Base-by-base conservation (phyloP, 495 filamentous ascomycete species). In the Aspergillus bridgeri region DNA sequence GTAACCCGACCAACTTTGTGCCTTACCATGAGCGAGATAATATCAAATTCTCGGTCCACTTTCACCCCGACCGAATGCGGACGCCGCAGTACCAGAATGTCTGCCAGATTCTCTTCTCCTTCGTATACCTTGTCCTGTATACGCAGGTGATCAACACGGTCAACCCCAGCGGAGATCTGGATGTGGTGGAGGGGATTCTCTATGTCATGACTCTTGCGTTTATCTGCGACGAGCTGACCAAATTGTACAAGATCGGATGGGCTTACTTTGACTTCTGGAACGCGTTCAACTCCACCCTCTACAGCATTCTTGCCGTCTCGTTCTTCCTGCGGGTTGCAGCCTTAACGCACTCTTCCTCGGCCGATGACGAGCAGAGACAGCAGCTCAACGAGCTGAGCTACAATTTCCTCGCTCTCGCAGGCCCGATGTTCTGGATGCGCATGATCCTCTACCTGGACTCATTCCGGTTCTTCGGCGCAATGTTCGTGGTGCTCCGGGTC, bases 371-470 rank as follows among this genome's bases (percentile, higher is more conserved):
- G 17, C 60, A 79, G 33, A 82, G 92, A n/a, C 69, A 75, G 29
- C 69, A 81, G 25, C 89, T 85, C 73, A 96, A 96, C 67, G 75
- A 84, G 48, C 70, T 97, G 21, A 89, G 86, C 63, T 98, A 98
- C 73, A 93, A 96, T 75, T 96, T 97, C 70, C 65, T 88, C 24
- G 93, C 94, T 5, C 95, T 96, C 69, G 84, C 85, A 18, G 91
- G 93, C 0, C 94, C 94, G 1, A 92, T 98, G 90, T 96, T 98
- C 71, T 98, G 94, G 94, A 85, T 86, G 64, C 89, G 94, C 17
- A 81, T 98, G 65, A 79, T 98, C 57, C 84, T 98, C 7, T 98
- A 96, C 67, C 81, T 98, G 8, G 94, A 98, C 75, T 88, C 86
- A 0, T 90, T 94, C 75, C 87, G 89, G 58, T 98, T 98, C 80